phyloP scores from a whole-genome alignment of 2,329 filamentous ascomycete species.

The Magnaporthales sp. region DNA sequence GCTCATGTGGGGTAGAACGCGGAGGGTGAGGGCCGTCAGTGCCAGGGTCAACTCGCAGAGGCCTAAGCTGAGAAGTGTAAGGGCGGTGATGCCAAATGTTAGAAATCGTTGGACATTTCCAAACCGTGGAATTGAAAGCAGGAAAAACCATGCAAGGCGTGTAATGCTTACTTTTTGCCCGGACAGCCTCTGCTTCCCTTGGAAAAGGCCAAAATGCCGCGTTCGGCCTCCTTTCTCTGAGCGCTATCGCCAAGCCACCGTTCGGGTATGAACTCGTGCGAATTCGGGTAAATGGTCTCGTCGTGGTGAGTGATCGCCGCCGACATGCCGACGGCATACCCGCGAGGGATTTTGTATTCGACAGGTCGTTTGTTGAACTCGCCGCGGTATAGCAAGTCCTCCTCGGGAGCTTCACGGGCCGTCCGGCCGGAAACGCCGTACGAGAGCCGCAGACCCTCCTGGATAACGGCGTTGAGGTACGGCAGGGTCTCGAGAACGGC shows the following conservation, averaged over 20 bases:
- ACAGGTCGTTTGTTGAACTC: slow-evolving; percentile 6
- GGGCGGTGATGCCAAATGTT: too few species aligned
- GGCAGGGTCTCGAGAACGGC: slow-evolving; percentile 27
- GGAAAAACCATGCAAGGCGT: neutral
- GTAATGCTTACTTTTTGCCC: slow-evolving; percentile 26
- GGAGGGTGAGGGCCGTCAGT: neutral
- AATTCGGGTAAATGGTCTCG: slow-evolving; percentile 26
- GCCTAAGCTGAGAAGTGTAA: too few species aligned
- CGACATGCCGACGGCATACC: slow-evolving; percentile 29
- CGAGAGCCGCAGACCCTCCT: slow-evolving; percentile 15
- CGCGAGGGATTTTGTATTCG: slow-evolving; percentile 23
- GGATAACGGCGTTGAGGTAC: slow-evolving; percentile 20
- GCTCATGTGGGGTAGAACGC: neutral
- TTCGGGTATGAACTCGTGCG: slow-evolving; percentile 28
- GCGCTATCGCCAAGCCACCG: slow-evolving; percentile 27
- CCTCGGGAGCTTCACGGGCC: slow-evolving; percentile 11
- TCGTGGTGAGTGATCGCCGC: slow-evolving; percentile 28
- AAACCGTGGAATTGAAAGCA: slow-evolving; percentile 11
- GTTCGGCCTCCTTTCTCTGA: slow-evolving; percentile 21
- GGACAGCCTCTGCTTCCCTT: slow-evolving; percentile 31
- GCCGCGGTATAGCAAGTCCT: slow-evolving; percentile 13
- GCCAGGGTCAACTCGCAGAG: too few species aligned
- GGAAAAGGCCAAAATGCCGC: slow-evolving; percentile 30
- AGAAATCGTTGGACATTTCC: too few species aligned
- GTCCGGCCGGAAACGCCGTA: slow-evolving; percentile 13